Conservation (phyloP, 495 filamentous ascomycete species). For the Lasiosphaeria ovina region DNA sequence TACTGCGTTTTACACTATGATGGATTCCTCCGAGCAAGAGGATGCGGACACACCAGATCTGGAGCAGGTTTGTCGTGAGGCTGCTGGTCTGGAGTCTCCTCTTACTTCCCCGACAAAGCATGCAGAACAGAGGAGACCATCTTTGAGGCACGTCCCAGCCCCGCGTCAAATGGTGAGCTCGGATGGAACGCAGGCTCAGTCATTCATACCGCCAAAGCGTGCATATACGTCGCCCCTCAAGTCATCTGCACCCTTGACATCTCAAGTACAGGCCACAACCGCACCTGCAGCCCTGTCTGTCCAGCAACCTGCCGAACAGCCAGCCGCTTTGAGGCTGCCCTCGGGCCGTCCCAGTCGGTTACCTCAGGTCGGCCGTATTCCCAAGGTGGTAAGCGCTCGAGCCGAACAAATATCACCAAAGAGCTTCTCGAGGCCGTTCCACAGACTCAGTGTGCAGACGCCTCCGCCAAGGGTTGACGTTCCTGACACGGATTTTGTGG, state of each 20-base stretch:
- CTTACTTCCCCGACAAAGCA: slow-evolving; percentile 2
- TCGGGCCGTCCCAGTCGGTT: slow-evolving; percentile 49
- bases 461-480: slow-evolving; percentile 13
- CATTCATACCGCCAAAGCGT: not conserved
- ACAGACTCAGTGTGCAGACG: slow-evolving; percentile 30
- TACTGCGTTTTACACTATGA: slow-evolving; percentile 76
- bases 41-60: slow-evolving; percentile 58
- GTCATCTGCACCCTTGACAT: not conserved
- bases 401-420: slow-evolving; percentile 68
- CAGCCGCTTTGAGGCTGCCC: not conserved
- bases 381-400: slow-evolving; percentile 76
- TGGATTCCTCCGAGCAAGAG: slow-evolving; percentile 70
- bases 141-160: slow-evolving; percentile 4
- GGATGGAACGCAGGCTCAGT: not conserved
- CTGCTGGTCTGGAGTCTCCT: slow-evolving; percentile 38
- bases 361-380: slow-evolving; percentile 85
- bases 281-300: slow-evolving; percentile 7
- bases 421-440: slow-evolving; percentile 78
- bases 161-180: not conserved
- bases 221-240: slow-evolving; percentile 3
- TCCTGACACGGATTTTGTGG: slow-evolving; percentile 42
- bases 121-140: slow-evolving; percentile 9
- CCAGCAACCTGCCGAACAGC: slow-evolving; percentile 9
- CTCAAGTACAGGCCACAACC: not conserved
- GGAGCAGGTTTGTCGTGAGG: slow-evolving; percentile 63